A percentile compares a stretch with the other conserved stretches of the same genome.
These are phyloP conservation scores for Leccinum fibrillosum DNA, from an alignment of 768 basidiomycete species.

Conservation along the genomic window DNA sequence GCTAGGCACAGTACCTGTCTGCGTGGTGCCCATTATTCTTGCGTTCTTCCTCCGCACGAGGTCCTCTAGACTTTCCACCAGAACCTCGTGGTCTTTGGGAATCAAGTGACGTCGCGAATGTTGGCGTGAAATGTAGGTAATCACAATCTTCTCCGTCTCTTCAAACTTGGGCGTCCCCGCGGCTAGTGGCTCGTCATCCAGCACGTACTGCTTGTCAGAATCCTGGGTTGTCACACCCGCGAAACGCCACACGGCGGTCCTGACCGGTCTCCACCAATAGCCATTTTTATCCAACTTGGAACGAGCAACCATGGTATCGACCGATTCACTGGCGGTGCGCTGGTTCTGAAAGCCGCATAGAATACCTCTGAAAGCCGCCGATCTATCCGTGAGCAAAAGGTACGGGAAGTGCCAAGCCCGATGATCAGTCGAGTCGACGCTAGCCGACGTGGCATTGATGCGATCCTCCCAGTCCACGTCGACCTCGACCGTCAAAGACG, in stretches of 20 bases:
- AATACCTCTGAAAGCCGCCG: slow-evolving; percentile 67
- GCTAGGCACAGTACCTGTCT: neutral
- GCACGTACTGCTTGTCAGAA: slow-evolving; percentile 8
- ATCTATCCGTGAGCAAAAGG: slow-evolving; percentile 69
- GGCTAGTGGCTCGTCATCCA: neutral
- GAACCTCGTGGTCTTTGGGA: slow-evolving; percentile 48
- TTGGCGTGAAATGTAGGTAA: slow-evolving; percentile 76
- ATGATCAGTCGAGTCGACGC: slow-evolving; percentile 21
- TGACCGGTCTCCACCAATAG: slow-evolving; percentile 80
- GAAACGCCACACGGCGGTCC: slow-evolving; percentile 63
- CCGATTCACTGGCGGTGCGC: slow-evolving; percentile 69
- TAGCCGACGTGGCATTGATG: slow-evolving; percentile 27
- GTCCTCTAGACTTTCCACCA: slow-evolving; percentile 51
- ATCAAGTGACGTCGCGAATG: slow-evolving; percentile 48
- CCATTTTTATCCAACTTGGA: slow-evolving; percentile 35
- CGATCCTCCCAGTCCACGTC: slow-evolving; percentile 73
- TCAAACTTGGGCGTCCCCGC: slow-evolving; percentile 24
- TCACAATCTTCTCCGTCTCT: slow-evolving; percentile 51
- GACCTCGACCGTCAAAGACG: slow-evolving; percentile 64
- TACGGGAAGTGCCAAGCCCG: slow-evolving; percentile 72
- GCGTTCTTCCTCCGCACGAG: slow-evolving; percentile 41
- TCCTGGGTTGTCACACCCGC: slow-evolving; percentile 45
- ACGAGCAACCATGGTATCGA: slow-evolving; percentile 45
- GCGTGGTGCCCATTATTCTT: slow-evolving; percentile 8
- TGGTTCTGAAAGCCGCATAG: slow-evolving; percentile 64